Conservation (phyloP, 2,329 filamentous ascomycete species). For the Pseudogymnoascus sp. region DNA sequence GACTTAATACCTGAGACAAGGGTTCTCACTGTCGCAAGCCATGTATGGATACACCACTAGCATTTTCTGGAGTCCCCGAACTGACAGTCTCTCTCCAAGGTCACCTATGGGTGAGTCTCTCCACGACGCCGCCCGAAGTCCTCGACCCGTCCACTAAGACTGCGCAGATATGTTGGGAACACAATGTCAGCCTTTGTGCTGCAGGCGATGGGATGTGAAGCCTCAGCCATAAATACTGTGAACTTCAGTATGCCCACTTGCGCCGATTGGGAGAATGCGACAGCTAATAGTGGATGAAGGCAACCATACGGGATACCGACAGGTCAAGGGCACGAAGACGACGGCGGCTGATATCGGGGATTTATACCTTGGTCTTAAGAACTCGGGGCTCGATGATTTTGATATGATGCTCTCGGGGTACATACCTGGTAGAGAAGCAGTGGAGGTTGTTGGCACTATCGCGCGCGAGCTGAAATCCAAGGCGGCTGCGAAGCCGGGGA, state of each 20-base stretch:
- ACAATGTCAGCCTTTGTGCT: conserved; percentile 94
- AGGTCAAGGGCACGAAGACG: conserved; percentile 77
- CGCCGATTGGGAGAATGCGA: not conserved
- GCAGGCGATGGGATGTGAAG: conserved; percentile 88
- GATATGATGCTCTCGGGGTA: conserved; percentile 95
- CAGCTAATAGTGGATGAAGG: conserved; percentile 43
- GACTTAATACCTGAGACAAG: conserved; percentile 47
- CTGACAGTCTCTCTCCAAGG: conserved; percentile 40
- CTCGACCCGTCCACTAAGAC: conserved; percentile 10
- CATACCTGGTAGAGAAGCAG: conserved; percentile 76
- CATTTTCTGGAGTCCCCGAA: conserved; percentile 16
- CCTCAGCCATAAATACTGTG: conserved; percentile 89
- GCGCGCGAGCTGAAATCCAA: conserved; percentile 70
- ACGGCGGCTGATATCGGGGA: conserved; percentile 76
- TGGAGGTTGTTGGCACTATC: conserved; percentile 78
- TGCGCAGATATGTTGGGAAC: conserved; percentile 83
- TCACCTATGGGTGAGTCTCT: conserved; percentile 62
- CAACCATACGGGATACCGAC: conserved; percentile 89
- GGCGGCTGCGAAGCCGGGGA: conserved; percentile 54
- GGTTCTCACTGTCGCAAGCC: conserved; percentile 85
- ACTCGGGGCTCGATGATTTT: conserved; percentile 80
- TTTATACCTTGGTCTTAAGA: conserved; percentile 75
- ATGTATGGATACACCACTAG: conserved; percentile 57
- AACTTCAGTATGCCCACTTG: conserved; percentile 71
- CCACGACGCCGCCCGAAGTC: not conserved